phyloP scores from a whole-genome alignment of 495 filamentous ascomycete genomes.

The Neurospora sp. region DNA sequence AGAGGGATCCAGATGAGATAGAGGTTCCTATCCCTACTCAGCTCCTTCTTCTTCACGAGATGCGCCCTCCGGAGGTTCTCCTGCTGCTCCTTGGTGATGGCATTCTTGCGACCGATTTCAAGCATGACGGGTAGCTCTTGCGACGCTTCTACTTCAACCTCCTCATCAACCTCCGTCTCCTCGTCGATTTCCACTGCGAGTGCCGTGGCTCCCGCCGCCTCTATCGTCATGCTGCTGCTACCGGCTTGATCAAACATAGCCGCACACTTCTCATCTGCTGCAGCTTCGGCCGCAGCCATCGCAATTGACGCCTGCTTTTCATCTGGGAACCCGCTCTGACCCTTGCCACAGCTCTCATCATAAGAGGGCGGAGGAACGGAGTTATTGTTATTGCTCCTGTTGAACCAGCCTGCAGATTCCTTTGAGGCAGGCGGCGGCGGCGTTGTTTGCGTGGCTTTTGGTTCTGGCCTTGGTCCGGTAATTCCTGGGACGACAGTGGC shows the following conservation, averaged over 20 bases:
- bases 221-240: conserved; percentile 15
- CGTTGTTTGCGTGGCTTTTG: conserved; percentile 20
- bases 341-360: conserved; percentile 62
- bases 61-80: conserved; percentile 62
- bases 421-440: conserved; percentile 31
- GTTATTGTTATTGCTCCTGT: conserved; percentile 4
- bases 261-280: conserved; percentile 58
- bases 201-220: neutral
- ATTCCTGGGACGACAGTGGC: conserved; percentile 56
- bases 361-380: conserved; percentile 60
- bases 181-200: neutral
- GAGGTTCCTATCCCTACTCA: conserved; percentile 66
- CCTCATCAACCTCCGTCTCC: conserved; percentile 6
- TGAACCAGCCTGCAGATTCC: conserved; percentile 44
- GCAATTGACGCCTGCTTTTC: conserved; percentile 53
- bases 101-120: conserved; percentile 41
- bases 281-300: conserved; percentile 53
- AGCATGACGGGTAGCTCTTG: conserved; percentile 31
- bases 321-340: conserved; percentile 28
- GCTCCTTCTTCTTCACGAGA: conserved; percentile 61
- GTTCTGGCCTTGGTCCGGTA: conserved; percentile 27
- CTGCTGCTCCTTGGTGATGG: conserved; percentile 61
- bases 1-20: conserved; percentile 63
- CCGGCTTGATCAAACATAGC: conserved; percentile 41
- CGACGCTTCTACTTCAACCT: conserved; percentile 7